These are phyloP conservation scores for Colletotrichum aenigma DNA, from an alignment of 2,329 filamentous ascomycete genomes.

Conservation along the genomic window DNA sequence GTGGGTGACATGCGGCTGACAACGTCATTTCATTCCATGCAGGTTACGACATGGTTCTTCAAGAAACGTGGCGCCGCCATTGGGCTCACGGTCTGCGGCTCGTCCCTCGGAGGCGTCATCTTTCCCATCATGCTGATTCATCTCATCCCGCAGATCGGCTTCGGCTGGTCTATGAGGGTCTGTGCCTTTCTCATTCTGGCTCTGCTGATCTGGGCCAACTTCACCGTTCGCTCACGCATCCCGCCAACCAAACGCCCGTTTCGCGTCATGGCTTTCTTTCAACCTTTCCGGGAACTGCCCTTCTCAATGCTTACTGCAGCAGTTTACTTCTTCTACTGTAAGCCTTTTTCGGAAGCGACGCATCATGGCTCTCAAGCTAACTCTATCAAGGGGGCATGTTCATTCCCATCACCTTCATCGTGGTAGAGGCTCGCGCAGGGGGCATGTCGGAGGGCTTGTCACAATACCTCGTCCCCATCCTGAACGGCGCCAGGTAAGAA, in stretches of 20 bases:
- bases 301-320: constrained; percentile 31
- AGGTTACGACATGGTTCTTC: constrained; percentile 24
- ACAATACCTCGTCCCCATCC: constrained; percentile 26
- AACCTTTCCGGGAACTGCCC: constrained; percentile 31
- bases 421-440: constrained; percentile 22
- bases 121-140: constrained; percentile 42
- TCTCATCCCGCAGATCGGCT: constrained; percentile 38
- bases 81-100: constrained; percentile 28
- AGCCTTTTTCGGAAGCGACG: not conserved
- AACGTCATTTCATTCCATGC: not conserved
- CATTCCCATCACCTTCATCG: constrained; percentile 23
- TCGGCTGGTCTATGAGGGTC: constrained; percentile 42
- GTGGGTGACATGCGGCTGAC: not conserved
- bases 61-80: constrained; percentile 28
- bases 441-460: constrained; percentile 23
- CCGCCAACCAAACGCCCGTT: constrained; percentile 18
- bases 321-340: constrained; percentile 32
- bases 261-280: constrained; percentile 28
- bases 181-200: constrained; percentile 38
- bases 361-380: not conserved
- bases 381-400: not conserved
- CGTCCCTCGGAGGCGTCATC: constrained; percentile 40
- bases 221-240: constrained; percentile 29
- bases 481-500: constrained; percentile 22
- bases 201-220: constrained; percentile 33